Conservation (phyloP, 768 basidiomycete genomes). For the Russula compacta region DNA sequence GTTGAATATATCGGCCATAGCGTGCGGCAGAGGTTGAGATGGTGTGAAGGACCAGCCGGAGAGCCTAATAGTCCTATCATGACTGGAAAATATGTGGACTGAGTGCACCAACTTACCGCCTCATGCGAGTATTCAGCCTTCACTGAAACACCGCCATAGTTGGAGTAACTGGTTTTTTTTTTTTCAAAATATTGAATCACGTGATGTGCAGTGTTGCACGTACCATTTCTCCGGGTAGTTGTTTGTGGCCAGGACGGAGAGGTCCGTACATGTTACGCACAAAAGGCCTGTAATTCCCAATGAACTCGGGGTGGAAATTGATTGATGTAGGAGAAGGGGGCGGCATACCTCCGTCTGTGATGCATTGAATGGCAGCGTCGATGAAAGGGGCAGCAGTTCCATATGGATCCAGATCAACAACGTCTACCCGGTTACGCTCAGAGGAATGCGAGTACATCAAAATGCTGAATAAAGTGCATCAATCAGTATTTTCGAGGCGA, state of each 20-base stretch:
- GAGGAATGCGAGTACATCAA: conserved; percentile 86
- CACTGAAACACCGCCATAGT: conserved; percentile 86
- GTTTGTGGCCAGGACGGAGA: conserved; percentile 84
- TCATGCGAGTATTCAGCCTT: conserved; percentile 97
- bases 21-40: conserved; percentile 81
- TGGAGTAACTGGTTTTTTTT: conserved; percentile 58
- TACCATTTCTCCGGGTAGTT: conserved; percentile 98
- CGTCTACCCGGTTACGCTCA: conserved; percentile 69
- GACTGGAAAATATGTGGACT: not conserved
- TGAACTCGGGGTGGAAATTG: not conserved
- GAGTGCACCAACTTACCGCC: conserved; percentile 43
- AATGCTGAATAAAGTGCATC: conserved; percentile 37
- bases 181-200: not conserved
- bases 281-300: conserved; percentile 52
- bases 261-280: conserved; percentile 94
- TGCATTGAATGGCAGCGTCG: conserved; percentile 83
- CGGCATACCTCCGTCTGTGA: conserved; percentile 73
- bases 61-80: conserved; percentile 44
- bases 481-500: not conserved
- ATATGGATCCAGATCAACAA: conserved; percentile 97
- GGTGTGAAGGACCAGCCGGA: conserved; percentile 83
- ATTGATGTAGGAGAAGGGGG: not conserved
- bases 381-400: conserved; percentile 97
- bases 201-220: not conserved
- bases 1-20: conserved; percentile 88